These are phyloP conservation scores for Juncus effusus DNA, from an alignment of 176 grass and related monocot species.

Conservation along the genomic window DNA sequence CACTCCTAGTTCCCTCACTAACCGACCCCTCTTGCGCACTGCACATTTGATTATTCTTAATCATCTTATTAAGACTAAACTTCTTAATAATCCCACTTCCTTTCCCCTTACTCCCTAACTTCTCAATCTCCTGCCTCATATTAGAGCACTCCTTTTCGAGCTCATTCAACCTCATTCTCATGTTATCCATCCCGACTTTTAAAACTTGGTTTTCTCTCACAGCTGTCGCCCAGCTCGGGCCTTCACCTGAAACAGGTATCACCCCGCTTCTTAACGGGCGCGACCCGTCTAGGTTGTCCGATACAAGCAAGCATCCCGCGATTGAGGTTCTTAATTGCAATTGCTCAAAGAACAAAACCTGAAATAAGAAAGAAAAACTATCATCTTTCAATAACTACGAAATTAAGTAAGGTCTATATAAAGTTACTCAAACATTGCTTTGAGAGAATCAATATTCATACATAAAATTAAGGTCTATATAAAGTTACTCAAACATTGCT, in stretches of 20 bases:
- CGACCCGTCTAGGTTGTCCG: conserved; percentile 70
- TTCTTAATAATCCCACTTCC: conserved; percentile 43
- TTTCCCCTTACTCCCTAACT: conserved; percentile 50
- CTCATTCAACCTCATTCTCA: conserved; percentile 63
- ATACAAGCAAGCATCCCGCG: conserved; percentile 75
- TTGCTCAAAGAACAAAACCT: conserved; percentile 83
- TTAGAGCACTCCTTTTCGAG: conserved; percentile 76
- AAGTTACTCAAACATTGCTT: conserved; percentile 1
- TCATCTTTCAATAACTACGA: not conserved
- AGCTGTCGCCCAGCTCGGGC: conserved; percentile 48
- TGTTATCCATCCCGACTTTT: conserved; percentile 82
- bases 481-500: not conserved
- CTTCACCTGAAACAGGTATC: conserved; percentile 49
- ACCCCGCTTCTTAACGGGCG: conserved; percentile 44
- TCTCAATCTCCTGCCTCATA: conserved; percentile 82
- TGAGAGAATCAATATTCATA: not conserved
- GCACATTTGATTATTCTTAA: conserved; percentile 70
- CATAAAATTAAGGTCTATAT: not conserved
- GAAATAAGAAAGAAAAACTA: not conserved
- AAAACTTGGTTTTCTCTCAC: conserved; percentile 82
- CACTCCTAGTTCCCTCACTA: conserved; percentile 56
- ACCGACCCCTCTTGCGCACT: conserved; percentile 70
- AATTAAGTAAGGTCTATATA: not conserved
- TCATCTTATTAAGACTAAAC: conserved; percentile 43
- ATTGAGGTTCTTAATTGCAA: conserved; percentile 83